A percentile compares a stretch with the other conserved stretches of the same genome.
These are phyloP conservation scores for Aristolochia fimbriata DNA, from an alignment of 164 flowering plant genomes.

Conservation along the genomic window DNA sequence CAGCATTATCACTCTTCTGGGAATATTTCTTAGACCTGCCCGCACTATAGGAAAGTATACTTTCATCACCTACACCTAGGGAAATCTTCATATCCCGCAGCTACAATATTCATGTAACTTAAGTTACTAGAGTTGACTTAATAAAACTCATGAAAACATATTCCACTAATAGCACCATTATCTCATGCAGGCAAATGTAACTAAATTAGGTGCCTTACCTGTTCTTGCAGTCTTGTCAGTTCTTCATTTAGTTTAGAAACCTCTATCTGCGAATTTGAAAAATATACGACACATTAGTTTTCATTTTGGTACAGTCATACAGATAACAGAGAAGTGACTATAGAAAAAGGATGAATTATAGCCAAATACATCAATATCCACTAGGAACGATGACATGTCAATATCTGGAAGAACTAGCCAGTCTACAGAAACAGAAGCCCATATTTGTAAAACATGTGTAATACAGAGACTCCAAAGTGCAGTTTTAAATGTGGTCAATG, in stretches of 20 bases:
- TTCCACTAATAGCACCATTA: too few species aligned
- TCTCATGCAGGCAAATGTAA: too few species aligned
- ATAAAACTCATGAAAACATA: too few species aligned
- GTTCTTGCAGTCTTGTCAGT: constrained; percentile 26
- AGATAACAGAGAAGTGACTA: background rate
- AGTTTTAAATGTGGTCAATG: too few species aligned
- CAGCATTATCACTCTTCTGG: constrained; percentile 16
- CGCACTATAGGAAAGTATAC: constrained; percentile 2
- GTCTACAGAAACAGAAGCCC: too few species aligned
- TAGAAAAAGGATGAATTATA: background rate
- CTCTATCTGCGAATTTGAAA: constrained; percentile 34
- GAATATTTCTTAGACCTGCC: background rate
- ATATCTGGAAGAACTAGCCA: too few species aligned
- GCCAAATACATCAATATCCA: background rate
- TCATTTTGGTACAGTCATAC: background rate
- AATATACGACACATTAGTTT: background rate
- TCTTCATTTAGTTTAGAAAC: constrained; percentile 40
- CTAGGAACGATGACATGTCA: too few species aligned
- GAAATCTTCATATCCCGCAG: constrained; percentile 36
- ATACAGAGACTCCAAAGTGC: too few species aligned
- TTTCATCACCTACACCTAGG: constrained; percentile 15
- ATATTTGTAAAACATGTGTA: too few species aligned
- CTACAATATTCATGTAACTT: constrained; percentile 22
- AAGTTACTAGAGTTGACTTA: background rate
- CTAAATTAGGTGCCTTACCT: constrained; percentile 24